These are phyloP conservation scores for Colletotrichum scovillei DNA, from an alignment of 2,329 filamentous ascomycete species.

Conservation along the genomic window DNA sequence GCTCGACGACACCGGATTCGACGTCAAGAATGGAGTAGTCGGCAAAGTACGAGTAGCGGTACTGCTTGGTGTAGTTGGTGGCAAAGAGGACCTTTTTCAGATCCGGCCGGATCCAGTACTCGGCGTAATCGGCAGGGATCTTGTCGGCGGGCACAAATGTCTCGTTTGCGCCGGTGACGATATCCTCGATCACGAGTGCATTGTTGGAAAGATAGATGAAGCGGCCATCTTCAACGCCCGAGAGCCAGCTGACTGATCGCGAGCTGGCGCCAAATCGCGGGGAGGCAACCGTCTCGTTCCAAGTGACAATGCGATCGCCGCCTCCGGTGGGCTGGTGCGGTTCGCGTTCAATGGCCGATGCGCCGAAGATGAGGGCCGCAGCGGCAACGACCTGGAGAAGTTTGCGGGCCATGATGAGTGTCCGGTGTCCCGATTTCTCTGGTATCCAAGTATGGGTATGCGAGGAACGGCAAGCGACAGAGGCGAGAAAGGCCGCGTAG, in stretches of 20 bases:
- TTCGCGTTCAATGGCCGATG: conserved; percentile 57
- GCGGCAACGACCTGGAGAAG: conserved; percentile 21
- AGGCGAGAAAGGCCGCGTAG: neutral
- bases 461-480: neutral
- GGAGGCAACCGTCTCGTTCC: conserved; percentile 67
- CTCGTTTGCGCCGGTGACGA: conserved; percentile 65
- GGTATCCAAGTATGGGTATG: neutral
- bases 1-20: conserved; percentile 62
- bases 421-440: neutral
- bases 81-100: conserved; percentile 69
- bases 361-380: conserved; percentile 27
- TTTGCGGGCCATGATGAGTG: conserved; percentile 28
- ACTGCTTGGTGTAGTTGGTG: conserved; percentile 75
- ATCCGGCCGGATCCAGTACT: conserved; percentile 72
- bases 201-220: conserved; percentile 66
- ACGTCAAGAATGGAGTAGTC: conserved; percentile 75
- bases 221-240: conserved; percentile 69
- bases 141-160: conserved; percentile 69
- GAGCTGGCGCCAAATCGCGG: conserved; percentile 58
- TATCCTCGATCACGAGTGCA: conserved; percentile 70
- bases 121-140: conserved; percentile 64
- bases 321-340: conserved; percentile 66
- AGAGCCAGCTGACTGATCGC: conserved; percentile 67
- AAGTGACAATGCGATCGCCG: conserved; percentile 67
- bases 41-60: conserved; percentile 75